Evolutionary conservation across 192 early-diverging fungal genomes (phyloP).

Genomic region (Mortierella claussenii): DNA sequence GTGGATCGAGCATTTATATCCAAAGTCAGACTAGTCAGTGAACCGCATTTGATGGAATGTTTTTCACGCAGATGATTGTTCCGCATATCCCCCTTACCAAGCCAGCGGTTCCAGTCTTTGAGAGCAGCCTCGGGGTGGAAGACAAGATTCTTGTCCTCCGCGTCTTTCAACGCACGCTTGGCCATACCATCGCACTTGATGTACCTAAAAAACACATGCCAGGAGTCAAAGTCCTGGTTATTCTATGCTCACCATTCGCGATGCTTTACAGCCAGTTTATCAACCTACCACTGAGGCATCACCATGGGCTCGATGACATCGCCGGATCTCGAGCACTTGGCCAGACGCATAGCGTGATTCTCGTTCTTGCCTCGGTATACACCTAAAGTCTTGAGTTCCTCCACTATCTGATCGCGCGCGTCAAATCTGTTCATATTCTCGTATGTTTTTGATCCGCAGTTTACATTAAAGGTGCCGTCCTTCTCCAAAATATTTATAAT

Average conservation of each 20-base stretch:
- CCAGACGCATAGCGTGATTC: conserved; percentile 82
- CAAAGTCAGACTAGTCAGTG: no score
- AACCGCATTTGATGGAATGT: no score
- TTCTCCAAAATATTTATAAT: conserved; percentile 89
- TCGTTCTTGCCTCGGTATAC: conserved; percentile 82
- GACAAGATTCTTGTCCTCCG: conserved; percentile 68
- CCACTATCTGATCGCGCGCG: conserved; percentile 75
- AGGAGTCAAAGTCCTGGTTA: not conserved
- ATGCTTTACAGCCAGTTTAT: not conserved
- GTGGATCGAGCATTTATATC: no score
- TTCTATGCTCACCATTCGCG: not conserved
- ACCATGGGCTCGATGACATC: conserved; percentile 96
- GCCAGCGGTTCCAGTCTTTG: conserved; percentile 91
- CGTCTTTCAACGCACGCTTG: conserved; percentile 70
- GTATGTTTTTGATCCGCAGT: conserved; percentile 67
- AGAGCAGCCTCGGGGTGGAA: conserved; percentile 79
- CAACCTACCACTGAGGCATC: conserved; percentile 90
- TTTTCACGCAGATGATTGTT: no score
- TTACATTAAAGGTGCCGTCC: conserved; percentile 82
- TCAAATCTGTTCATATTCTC: conserved; percentile 87
- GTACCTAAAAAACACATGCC: conserved; percentile 61
- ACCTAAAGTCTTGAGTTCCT: conserved; percentile 68
- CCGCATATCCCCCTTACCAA: conserved; percentile 69
- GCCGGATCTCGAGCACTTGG: conserved; percentile 80
- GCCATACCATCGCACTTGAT: conserved; percentile 86